Base-by-base conservation (phyloP, 495 filamentous ascomycete species). In the Hypoxylon fuscum region DNA sequence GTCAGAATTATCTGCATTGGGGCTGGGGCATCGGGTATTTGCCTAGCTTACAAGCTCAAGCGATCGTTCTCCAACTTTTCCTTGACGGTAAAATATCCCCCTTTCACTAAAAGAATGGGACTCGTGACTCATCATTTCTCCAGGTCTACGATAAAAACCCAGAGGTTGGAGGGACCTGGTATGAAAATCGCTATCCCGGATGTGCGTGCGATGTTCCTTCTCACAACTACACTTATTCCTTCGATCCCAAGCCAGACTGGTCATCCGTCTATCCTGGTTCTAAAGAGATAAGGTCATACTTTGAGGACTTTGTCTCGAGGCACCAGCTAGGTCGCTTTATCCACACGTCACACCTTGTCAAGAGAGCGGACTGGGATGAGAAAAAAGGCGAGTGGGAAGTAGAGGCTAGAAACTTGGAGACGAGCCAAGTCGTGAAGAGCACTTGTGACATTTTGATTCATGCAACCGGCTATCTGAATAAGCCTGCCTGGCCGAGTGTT, bases 401-500 rank as follows among this genome's bases (percentile, higher is more conserved):
- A 4, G 40, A 76, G 65, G 60, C 81, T 11, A 42, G 72, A 68
- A 62, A 81, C 57, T 2, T 72, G 1, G 58, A 10, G 5, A 57
- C 75, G 10, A 75, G 71, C 5, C 58, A 64, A 55, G 59, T 68
- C 9, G 71, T 75, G 15, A 44, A 64, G 4, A 79, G 84, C 40
- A 56, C 67, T 50, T 81, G 77, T 41, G 73, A 87, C 44, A 67
- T 85, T 32, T 69, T 86, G n/a, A 77, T 86, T 53, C 76, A 81
- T 45, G 82, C 78, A 72, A 76, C 5, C 20, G 47, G 48, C 23
- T 52, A 44, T 31, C 32, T 43, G 35, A 76, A 83, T 42, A 72
- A 79, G 18, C 80, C 80, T 75, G 77, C 76, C 41, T 88, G 79
- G 77, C 86, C 86, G 0, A 61, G 74, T 1, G 83, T 88, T 17